Conservation (phyloP, 2,329 filamentous ascomycete species). For the Phaeosphaeriaceae sp. region DNA sequence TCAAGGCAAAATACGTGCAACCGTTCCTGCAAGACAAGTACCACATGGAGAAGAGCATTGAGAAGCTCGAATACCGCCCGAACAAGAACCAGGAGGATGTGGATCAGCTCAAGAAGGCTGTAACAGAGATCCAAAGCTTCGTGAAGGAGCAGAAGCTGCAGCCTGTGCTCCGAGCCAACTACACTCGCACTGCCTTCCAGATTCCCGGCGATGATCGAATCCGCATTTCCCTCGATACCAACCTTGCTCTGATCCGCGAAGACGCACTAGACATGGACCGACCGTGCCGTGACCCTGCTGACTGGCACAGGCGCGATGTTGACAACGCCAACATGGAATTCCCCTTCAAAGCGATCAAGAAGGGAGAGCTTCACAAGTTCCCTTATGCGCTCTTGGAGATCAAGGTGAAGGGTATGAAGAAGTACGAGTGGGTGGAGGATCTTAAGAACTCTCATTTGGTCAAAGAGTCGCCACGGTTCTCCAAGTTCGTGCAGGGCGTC, state of each 20-base stretch:
- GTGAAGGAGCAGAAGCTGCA: constrained; percentile 79
- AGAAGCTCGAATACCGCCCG: constrained; percentile 81
- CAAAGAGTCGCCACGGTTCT: constrained; percentile 87
- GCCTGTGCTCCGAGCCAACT: constrained; percentile 89
- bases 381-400: constrained; percentile 92
- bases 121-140: constrained; percentile 79
- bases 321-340: constrained; percentile 83
- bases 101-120: constrained; percentile 72
- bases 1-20: constrained; percentile 95
- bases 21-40: constrained; percentile 87
- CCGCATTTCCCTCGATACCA: constrained; percentile 90
- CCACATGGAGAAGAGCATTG: constrained; percentile 86
- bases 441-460: constrained; percentile 92
- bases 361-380: constrained; percentile 89
- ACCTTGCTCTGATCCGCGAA: constrained; percentile 83
- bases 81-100: constrained; percentile 72
- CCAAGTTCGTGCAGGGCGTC: constrained; percentile 94
- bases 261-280: constrained; percentile 77
- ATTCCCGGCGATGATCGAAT: constrained; percentile 91
- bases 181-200: constrained; percentile 93
- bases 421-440: constrained; percentile 86
- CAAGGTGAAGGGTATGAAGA: constrained; percentile 75
- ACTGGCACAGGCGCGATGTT: constrained; percentile 93
- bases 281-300: constrained; percentile 85
- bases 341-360: constrained; percentile 85